Percentiles rank a stretch among this genome's conserved stretches.
phyloP scores from a whole-genome alignment of 345 rosid species.

The Isatis tinctoria region DNA sequence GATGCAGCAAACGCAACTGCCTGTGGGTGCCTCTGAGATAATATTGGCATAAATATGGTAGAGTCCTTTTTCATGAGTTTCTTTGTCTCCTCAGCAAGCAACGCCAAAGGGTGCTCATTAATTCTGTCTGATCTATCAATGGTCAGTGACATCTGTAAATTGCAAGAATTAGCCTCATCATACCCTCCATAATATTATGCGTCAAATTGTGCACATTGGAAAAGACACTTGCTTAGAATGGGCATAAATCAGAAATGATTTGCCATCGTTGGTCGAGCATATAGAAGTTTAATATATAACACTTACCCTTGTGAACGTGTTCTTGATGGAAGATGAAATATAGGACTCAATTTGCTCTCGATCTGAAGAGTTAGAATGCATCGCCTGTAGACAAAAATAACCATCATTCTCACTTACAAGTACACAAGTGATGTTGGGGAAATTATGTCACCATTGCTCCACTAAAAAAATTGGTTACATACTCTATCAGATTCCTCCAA shows the following conservation, averaged over 20 bases:
- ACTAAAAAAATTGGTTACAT: slow-evolving; percentile 22
- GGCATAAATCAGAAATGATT: background rate
- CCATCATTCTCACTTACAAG: slow-evolving; percentile 21
- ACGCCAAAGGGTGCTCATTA: slow-evolving; percentile 69
- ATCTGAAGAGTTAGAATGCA: slow-evolving; percentile 59
- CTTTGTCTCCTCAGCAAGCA: slow-evolving; percentile 86
- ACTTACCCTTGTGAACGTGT: slow-evolving; percentile 75
- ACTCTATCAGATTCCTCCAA: slow-evolving; percentile 85
- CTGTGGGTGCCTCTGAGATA: slow-evolving; percentile 79
- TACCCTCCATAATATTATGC: slow-evolving; percentile 5
- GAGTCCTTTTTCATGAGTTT: slow-evolving; percentile 77
- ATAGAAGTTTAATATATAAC: background rate
- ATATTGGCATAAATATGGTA: slow-evolving; percentile 62
- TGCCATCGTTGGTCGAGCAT: background rate
- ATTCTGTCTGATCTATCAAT: slow-evolving; percentile 64
- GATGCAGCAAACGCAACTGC: slow-evolving; percentile 71
- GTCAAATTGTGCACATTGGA: background rate
- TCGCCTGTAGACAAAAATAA: slow-evolving; percentile 48
- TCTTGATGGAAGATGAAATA: slow-evolving; percentile 77
- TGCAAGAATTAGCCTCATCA: slow-evolving; percentile 18
- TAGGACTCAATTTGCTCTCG: slow-evolving; percentile 83
- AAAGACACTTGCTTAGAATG: background rate
- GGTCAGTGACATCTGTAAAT: slow-evolving; percentile 56
- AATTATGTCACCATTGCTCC: slow-evolving; percentile 10
- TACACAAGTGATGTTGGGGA: background rate